Base-by-base conservation (phyloP, 2,329 filamentous ascomycete species). In the Stachybotrys chartarum region DNA sequence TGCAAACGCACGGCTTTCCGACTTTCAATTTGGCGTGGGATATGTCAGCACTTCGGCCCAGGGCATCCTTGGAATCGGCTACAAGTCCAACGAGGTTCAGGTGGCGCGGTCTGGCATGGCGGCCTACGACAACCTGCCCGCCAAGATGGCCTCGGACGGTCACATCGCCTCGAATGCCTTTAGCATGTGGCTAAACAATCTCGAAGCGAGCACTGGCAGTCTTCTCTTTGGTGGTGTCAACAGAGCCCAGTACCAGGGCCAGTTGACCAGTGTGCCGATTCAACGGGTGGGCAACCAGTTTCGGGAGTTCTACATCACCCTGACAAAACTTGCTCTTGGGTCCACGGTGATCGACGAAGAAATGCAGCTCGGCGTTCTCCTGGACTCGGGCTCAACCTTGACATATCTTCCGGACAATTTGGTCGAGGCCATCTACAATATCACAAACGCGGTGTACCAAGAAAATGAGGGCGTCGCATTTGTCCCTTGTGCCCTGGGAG, bases 61-160 rank as follows among this genome's bases (percentile, higher is more conserved):
- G 68, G 90, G 90, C 45, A 90, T 97, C 47, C 71, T 97, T 18
- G 92, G 92, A 17, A 87, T 97, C 58, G 92, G 92, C 7, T 97
- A 96, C 68, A 68, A 80, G 0, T 69, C 78, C 60, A 94, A 95
- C 68, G 92, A 97, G 72, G 89, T 88, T 12, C 83, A 87, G 62
- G 83, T 88, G 50, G 78, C 79, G 53, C 77, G 82, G 59, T 79
- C 76, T 8, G 75, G 78, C 6, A 70, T 75, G 56, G 56, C 71
- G 5, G 56, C 81, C 0, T 92, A 92, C 70, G 70, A 82, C 48
- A 92, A 91, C 67, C 74, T 92, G 7, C 88, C 88, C 1, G 78
- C 81, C 47, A 81, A 81, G 57, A 75, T 92, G 74, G 81, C 81
- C 1, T 70, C 81, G 32, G 75, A 80, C 5, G 84, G 83, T 7